Base-by-base conservation (phyloP, 176 grass and related monocot species). In the Rhipidocladum racemiflorum region DNA sequence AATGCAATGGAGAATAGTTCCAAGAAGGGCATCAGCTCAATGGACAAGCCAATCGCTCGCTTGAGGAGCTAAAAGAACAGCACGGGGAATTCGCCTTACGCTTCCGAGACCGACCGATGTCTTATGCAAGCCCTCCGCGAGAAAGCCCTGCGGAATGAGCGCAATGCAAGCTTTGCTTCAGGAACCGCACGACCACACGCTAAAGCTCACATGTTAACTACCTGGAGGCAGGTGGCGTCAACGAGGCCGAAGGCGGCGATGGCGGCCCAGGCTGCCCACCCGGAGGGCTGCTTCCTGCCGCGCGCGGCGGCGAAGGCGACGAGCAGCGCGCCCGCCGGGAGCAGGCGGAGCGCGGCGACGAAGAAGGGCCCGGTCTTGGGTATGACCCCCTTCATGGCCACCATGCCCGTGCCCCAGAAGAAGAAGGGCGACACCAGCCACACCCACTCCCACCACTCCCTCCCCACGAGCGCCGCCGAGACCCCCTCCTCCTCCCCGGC, bases 361-460 rank as follows among this genome's bases (percentile, higher is more conserved):
- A 99, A 99, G 82, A 99, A 99, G 72, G 92, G 96, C 0, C 96
- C 96, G 0, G 92, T 93, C 50, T 92, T 91, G 27, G 96, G 92
- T 17, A 99, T 99, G 53, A 99, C 96, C 89, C 82, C 96, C 91
- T 99, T 98, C 96, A 98, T 98, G 74, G 96, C 87, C 73, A 98
- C 96, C 92, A 98, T 98, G 55, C 92, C 90, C 82, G 96, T 95
- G 79, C 96, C 96, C 96, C 96, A 99, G 87, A 99, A 99, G 89
- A 99, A 99, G 92, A 99, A 99, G 57, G 96, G 91, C n/a, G 92
- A 99, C 67, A 95, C 70, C 40, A 99, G 75, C 34, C 83, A 72
- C 24, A 70, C 91, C 96, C 91, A 99, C 67, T 93, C 85, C 82
- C 88, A 83, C 35, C 79, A 74, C 77, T 81, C 54, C 44, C 38